These are phyloP conservation scores for Heliamphora exappendiculata DNA, from an alignment of 148 eudicot species.

Conservation along the genomic window DNA sequence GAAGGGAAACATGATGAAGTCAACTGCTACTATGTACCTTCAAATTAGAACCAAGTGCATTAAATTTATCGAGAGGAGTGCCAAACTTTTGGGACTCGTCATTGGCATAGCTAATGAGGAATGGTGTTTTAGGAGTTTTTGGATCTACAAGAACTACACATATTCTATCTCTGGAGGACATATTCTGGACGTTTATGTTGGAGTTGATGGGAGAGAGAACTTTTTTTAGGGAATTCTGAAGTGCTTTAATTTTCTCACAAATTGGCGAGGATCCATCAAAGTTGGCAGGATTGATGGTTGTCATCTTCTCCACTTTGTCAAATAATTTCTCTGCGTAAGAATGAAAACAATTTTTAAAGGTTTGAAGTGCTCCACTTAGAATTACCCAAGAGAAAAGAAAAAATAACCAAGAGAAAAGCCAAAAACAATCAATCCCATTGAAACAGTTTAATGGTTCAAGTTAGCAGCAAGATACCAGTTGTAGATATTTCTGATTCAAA, in stretches of 20 bases:
- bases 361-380: not conserved
- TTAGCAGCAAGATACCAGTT: constrained; percentile 28
- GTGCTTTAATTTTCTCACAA: constrained; percentile 26
- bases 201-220: constrained; percentile 54
- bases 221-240: constrained; percentile 47
- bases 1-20: not conserved
- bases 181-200: constrained; percentile 30
- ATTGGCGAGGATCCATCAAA: constrained; percentile 25
- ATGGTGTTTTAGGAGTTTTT: constrained; percentile 38
- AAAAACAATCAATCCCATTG: too few relatives aligned
- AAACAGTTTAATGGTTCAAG: not conserved
- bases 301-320: constrained; percentile 18
- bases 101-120: constrained; percentile 16
- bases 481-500: constrained; percentile 16
- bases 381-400: not conserved
- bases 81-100: constrained; percentile 33
- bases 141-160: constrained; percentile 25
- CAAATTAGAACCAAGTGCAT: constrained; percentile 49
- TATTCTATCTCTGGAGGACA: constrained; percentile 29
- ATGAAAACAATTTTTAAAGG: not conserved
- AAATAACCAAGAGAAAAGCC: not conserved
- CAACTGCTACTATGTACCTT: constrained; percentile 41
- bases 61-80: constrained; percentile 69
- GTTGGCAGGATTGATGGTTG: constrained; percentile 9
- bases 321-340: constrained; percentile 29